Evolutionary conservation across 176 grass and related monocot genomes (phyloP), one percentile per base, ranked within the genome.

Genomic region (Luzula sylvatica): DNA sequence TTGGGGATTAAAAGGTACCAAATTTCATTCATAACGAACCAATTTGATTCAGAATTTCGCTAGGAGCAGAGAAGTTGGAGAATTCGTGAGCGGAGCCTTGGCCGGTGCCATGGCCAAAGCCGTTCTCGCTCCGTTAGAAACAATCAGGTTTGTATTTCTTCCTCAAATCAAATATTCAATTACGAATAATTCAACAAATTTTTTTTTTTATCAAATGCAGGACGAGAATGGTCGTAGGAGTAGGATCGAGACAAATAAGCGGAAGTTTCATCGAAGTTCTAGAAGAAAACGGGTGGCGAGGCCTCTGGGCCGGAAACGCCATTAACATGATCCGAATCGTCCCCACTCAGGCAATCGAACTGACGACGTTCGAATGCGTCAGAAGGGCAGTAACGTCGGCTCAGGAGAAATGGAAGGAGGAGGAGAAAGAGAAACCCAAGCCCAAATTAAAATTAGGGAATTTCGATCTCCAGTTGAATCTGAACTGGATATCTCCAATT

Each of bases 71-170:
- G 80, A 77, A 54, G 72, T 58, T 3, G 83, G 56, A 50, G 87
- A 96, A 61, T 79, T 96, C 4, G 48, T 96, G 6, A 96, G 90
- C 47, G 80, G 90, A 18, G 90, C 84, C 45, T 75, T 96, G 46
- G 84, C 90, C 29, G 90, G 90, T 46, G 80, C 90, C 26, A 96
- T 89, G 84, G 68, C 90, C 40, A 89, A 96, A 65, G 74, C 84
- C 25, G 67, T 82, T 65, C 74, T 96, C 42, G 84, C 90, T 61
- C 90, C 90, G 48, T 59, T 86, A 28, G 84, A 96, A 74, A 96
- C 90, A 32, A 75, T 96, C 29, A 80, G 81, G 87, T 92, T 24
- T 14, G 27, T 46, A 13, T 61, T 61, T 42, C 3, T 44, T 61
- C 42, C 40, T 6, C n/a, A n/a, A n/a, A n/a, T n/a, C 19, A 7